phyloP scores from a whole-genome alignment of 805 yeast species.

The Sungouiozyma intestinalis region DNA sequence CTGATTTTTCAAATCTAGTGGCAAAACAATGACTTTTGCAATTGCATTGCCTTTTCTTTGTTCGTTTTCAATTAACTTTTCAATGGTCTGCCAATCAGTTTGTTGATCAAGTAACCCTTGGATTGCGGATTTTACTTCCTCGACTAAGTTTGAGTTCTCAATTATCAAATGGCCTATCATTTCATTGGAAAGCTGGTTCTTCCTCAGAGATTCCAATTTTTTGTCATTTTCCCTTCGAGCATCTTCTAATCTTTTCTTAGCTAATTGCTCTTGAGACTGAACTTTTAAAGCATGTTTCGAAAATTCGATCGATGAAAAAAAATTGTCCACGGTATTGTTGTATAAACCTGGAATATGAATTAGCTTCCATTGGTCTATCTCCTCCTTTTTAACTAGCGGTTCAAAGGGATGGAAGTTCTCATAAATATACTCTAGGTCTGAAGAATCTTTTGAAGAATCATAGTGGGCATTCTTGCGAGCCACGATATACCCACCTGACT shows the following conservation, averaged over 20 bases:
- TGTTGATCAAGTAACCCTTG: constrained; percentile 62
- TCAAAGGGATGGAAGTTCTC: constrained; percentile 65
- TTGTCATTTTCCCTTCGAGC: constrained; percentile 65
- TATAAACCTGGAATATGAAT: constrained; percentile 47
- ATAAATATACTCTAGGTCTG: constrained; percentile 39
- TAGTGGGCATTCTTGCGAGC: constrained; percentile 47
- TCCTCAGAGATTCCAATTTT: constrained; percentile 55
- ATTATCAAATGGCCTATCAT: constrained; percentile 67
- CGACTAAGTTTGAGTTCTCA: constrained; percentile 57
- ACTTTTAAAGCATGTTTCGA: constrained; percentile 63
- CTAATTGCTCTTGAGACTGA: constrained; percentile 68
- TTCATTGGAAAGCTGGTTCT: constrained; percentile 52
- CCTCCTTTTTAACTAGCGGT: constrained; percentile 36
- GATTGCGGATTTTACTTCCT: constrained; percentile 58
- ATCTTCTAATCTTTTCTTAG: constrained; percentile 59
- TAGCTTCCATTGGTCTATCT: constrained; percentile 26
- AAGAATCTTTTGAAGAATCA: constrained; percentile 31
- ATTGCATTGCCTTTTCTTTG: constrained; percentile 51
- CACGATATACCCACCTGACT: constrained; percentile 50
- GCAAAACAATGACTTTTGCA: constrained; percentile 53
- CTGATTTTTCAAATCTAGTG: constrained; percentile 60
- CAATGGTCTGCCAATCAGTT: constrained; percentile 92
- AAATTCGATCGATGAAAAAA: constrained; percentile 78
- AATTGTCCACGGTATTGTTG: constrained; percentile 71
- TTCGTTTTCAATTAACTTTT: constrained; percentile 59